Base-by-base conservation (phyloP, 2,329 filamentous ascomycete species). In the Aspergillus ochraceoroseus region DNA sequence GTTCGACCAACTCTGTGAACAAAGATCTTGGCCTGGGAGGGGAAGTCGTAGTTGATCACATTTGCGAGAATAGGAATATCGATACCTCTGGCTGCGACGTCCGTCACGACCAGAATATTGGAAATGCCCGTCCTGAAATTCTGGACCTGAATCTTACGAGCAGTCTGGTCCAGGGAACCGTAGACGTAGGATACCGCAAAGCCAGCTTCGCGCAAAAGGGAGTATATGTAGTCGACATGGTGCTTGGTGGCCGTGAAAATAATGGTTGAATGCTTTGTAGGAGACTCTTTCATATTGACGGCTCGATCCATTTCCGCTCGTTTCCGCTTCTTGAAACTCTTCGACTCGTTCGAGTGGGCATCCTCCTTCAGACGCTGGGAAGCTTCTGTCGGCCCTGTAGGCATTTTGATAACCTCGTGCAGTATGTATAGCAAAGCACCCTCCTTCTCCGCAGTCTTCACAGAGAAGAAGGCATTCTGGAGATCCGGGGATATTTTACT, bases 31-130 rank as follows among this genome's bases (percentile, higher is more conserved):
- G 92, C 87, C 57, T 96, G 92, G 1, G 90, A 85, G 2, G 92
- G 90, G 51, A 98, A 98, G 59, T 96, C 90, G 66, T 94, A 98
- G 71, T 98, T 96, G 71, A 98, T 90, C 44, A 98, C 92, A 61
- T 98, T 96, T 41, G 87, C 89, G 23, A 98, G 75, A 32, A 95
- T 78, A 0, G 92, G 92, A 52, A 98, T 95, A 79, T 98, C 92
- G 47, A 98, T 94, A 79, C 92, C 90, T 73, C 92, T 79, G 14
- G 92, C 92, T 9, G 92, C 92, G 38, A 98, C 88, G 62, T 98
- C 92, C 1, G 92, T 98, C 30, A 96, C 90, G 2, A 98, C 89
- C 6, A 98, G 70, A 32, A 98, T 88, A 53, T 95, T 90, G 0
- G 87, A 85, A 49, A 83, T 77, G 5, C 92, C 92, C 15, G 74